Evolutionary conservation across 371 early-diverging fungal genomes (phyloP).

Genomic region (Zopfochytrium polystomum): DNA sequence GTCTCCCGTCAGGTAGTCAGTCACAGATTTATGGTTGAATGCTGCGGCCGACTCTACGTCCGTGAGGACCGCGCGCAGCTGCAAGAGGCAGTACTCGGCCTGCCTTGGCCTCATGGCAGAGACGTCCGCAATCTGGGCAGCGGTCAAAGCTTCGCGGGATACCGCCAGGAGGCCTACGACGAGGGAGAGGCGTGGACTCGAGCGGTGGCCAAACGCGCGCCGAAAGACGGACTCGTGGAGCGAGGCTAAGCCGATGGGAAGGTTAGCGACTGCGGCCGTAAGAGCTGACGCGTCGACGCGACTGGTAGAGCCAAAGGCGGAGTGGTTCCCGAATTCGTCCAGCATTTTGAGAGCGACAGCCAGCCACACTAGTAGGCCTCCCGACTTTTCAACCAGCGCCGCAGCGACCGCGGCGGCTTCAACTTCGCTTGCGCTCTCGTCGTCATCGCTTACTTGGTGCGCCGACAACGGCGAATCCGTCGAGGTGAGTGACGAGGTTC

Average conservation of each 20-base stretch:
- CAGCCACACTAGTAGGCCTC: slow-evolving; percentile 23
- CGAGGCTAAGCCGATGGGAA: neutral
- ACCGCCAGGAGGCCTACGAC: slow-evolving; percentile 12
- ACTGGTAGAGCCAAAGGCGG: neutral
- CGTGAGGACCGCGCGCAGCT: slow-evolving; percentile 6
- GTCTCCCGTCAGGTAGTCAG: slow-evolving; percentile 19
- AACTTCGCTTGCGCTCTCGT: no score
- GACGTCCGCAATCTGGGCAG: slow-evolving; percentile 4
- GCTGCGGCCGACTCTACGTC: slow-evolving; percentile 2
- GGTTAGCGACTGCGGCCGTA: neutral
- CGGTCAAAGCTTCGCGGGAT: slow-evolving; percentile 9
- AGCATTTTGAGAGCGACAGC: slow-evolving; percentile 11
- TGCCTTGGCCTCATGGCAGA: neutral
- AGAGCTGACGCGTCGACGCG: slow-evolving; percentile 8
- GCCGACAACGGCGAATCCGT: neutral
- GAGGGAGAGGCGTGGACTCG: neutral
- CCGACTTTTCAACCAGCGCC: slow-evolving; percentile 13
- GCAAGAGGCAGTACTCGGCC: neutral
- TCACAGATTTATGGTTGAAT: slow-evolving; percentile 26
- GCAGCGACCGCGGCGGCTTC: neutral
- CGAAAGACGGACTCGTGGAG: neutral
- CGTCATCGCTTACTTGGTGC: neutral
- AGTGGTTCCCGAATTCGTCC: no score
- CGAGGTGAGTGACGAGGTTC: neutral
- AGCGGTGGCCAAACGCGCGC: neutral